phyloP scores from a whole-genome alignment of 768 basidiomycete species.

The Scleroderma citrinum region DNA sequence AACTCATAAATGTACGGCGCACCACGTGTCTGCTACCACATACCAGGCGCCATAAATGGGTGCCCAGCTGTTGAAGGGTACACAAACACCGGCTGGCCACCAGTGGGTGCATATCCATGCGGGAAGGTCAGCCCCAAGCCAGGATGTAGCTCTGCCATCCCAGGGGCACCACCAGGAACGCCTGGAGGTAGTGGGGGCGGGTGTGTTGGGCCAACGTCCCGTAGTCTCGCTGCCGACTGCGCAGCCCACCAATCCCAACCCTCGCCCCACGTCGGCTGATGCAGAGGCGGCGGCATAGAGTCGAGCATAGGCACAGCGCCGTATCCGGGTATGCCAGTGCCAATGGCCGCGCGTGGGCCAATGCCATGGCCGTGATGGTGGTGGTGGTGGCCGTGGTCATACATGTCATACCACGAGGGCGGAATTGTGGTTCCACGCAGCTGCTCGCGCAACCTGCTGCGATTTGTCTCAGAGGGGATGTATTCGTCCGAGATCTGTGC shows the following conservation, averaged over 20 bases:
- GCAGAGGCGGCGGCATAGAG: constrained; percentile 3
- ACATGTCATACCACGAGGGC: constrained; percentile 25
- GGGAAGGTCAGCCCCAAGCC: constrained; percentile 11
- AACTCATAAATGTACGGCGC: too few species aligned
- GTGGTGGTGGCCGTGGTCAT: background rate
- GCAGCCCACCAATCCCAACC: constrained; percentile 22
- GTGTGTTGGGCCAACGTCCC: constrained; percentile 1
- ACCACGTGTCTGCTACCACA: background rate
- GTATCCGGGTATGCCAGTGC: background rate
- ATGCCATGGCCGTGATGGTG: too few species aligned
- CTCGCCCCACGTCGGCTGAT: constrained; percentile 8
- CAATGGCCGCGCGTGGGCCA: too few species aligned
- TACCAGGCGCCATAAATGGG: background rate
- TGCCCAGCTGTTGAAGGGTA: constrained; percentile 12
- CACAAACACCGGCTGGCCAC: constrained; percentile 10
- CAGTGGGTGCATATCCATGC: constrained; percentile 13
- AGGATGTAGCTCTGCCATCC: background rate
- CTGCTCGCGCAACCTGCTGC: constrained; percentile 11
- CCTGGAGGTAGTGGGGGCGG: background rate
- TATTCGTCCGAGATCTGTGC: constrained; percentile 41
- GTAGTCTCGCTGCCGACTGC: constrained; percentile 14
- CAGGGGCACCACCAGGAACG: background rate
- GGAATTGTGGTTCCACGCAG: constrained; percentile 11
- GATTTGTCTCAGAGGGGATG: constrained; percentile 29
- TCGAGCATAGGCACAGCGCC: background rate